Conservation (phyloP, 805 yeast genomes). For the Yarrowia porcina region DNA sequence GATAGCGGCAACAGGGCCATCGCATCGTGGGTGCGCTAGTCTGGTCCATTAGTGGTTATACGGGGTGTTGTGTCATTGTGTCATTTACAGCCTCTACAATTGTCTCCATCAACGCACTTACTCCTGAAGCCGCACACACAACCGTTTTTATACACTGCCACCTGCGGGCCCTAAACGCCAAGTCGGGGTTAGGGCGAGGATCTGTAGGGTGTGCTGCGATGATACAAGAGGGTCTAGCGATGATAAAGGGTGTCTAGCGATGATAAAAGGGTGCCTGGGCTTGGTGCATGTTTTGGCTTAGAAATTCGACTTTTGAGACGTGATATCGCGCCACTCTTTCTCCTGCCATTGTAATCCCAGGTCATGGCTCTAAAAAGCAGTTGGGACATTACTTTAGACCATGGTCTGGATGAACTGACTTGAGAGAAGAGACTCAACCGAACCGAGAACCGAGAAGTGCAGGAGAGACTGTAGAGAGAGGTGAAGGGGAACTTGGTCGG, state of each 20-base stretch:
- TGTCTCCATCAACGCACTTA: background rate
- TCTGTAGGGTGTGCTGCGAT: background rate
- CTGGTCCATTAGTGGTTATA: background rate
- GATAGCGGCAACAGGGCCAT: background rate
- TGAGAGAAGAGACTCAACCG: background rate
- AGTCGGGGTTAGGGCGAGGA: background rate
- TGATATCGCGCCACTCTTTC: background rate
- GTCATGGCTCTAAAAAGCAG: background rate
- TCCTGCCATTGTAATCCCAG: background rate
- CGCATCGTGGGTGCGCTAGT: background rate
- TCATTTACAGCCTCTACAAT: background rate
- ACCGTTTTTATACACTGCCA: background rate
- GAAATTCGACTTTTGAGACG: background rate
- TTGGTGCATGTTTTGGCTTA: background rate
- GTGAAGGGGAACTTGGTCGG: too few relatives aligned
- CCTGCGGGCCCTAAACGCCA: background rate
- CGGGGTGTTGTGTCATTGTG: background rate
- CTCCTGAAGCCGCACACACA: slow-evolving; percentile 9
- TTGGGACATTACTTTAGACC: background rate
- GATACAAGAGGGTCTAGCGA: background rate
- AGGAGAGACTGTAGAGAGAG: too few relatives aligned
- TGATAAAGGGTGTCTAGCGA: background rate
- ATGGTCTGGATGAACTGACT: background rate
- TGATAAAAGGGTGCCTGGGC: background rate
- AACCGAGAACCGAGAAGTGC: slow-evolving; percentile 7